Evolutionary conservation across 1,284 basidiomycete species (phyloP), one percentile per base, ranked within the genome.

Genomic region (Boletus sp.): DNA sequence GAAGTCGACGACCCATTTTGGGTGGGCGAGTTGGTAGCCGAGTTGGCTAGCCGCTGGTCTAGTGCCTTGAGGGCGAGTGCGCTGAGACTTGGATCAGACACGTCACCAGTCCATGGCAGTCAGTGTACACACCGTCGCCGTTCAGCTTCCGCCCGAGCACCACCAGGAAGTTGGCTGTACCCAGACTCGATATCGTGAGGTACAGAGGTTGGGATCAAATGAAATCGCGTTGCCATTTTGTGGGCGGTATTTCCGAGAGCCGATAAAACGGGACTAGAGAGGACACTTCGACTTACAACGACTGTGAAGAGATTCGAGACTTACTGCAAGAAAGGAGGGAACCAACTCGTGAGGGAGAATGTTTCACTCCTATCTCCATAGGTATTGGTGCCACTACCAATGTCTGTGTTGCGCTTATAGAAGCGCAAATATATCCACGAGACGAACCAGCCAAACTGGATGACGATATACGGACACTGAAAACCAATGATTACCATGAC

Each of bases 401-500:
- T 65, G 44, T 90, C 87, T 26, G 67, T 63, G 54, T 85, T 88
- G 64, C 88, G 84, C 72, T 97, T 96, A 78, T 96, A 94, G 76
- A 99, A 99, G 29, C 95, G 84, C 30, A 99, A 78, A 70, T 97
- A 99, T 45, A 91, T 77, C 88, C 93, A 99, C 22, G 89, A 81
- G 8, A 94, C 86, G 52, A 98, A 88, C 92, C 96, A 99, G 14
- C 94, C 95, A 65, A 97, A 98, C 65, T 98, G 95, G 57, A 99
- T 94, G 57, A 96, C 77, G 49, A 99, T 94, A 75, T 86, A 98
- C 1, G 96, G 96, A 48, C 88, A 90, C 59, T 94, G 90, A 67
- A 88, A 90, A 26, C 95, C 91, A 41, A 96, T 55, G 44, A 99
- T 58, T 58, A 88, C 91, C 69, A 95, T 79, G 30, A 97, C 78